Conservation (phyloP, 352 stramenopile genomes). For the Pythium monospermum region DNA sequence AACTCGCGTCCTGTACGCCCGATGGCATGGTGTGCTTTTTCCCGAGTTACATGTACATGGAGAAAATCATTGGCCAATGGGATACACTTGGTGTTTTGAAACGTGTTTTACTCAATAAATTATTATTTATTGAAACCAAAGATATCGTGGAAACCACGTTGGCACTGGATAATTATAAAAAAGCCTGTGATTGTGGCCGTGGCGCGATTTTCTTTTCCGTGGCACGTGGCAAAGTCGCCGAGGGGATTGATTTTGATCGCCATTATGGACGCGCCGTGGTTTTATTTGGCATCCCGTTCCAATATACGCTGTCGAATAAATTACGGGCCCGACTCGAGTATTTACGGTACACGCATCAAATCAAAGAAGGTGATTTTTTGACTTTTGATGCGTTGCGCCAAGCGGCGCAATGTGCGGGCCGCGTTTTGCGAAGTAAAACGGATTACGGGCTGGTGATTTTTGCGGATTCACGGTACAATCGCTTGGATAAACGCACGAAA, state of each 20-base stretch:
- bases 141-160: constrained; percentile 99
- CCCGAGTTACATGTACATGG: constrained; percentile 99
- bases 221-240: constrained; percentile 97
- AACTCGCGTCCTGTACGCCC: constrained; percentile 92
- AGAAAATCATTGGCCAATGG: constrained; percentile 97
- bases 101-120: constrained; percentile 94
- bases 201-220: constrained; percentile 99
- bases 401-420: constrained; percentile 95
- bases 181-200: constrained; percentile 93
- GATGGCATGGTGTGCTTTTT: constrained; percentile 99
- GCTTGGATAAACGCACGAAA: constrained; percentile 97
- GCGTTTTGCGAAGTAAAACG: constrained; percentile 98
- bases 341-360: constrained; percentile 91
- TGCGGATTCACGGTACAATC: constrained; percentile 97
- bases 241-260: constrained; percentile 99
- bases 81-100: constrained; percentile 89
- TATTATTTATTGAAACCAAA: constrained; percentile 99
- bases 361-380: constrained; percentile 95
- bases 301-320: constrained; percentile 95
- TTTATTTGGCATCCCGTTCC: constrained; percentile 99
- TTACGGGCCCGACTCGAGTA: constrained; percentile 96
- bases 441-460: constrained; percentile 99
- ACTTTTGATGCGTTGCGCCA: constrained; percentile 99
- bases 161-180: constrained; percentile 98
- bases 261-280: constrained; percentile 98